Evolutionary conservation across 768 basidiomycete genomes (phyloP), one percentile per base, ranked within the genome.

Genomic region (Lactifluus rugatus): DNA sequence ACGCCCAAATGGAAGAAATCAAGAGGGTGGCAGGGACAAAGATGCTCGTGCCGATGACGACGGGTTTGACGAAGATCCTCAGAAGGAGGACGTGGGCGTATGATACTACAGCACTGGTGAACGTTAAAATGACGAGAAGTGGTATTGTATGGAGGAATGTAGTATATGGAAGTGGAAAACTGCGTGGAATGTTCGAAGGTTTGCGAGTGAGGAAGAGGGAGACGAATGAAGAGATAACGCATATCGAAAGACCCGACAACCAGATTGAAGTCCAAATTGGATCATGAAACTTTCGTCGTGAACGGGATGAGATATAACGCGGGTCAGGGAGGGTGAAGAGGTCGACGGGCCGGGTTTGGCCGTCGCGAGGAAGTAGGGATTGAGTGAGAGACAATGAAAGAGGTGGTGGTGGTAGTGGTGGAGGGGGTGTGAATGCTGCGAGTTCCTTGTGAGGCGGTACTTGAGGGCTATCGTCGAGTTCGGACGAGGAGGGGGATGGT

Each of bases 301-400:
- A 73, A 57, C 80, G 75, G 19, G 54, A 48, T 7, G 82, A 78
- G n/a, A 77, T 73, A 63, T 86, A 81, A 46, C 84, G 78, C 23
- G 86, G 87, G 66, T 90, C 87, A 3, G 88, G 89, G 14, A 91
- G 76, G 26, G 81, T 81, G 70, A 92, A 92, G 34, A 84, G 78
- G 69, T 86, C 83, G 19, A 82, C 65, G 5, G 85, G 80, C 48
- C 85, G 78, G 21, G 79, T 70, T 44, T 73, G 73, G 28, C 86
- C 86, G 60, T 88, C 87, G 56, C 88, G 73, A 17, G 87, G 89
- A 6, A 92, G 75, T 7, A 92, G 74, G 3, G 89, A 89, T 65
- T 89, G 81, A 3, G 86, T 89, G n/a, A 92, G 73, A 14, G 85
- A 83, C 55, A 85, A 71, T n/a, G 83, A 81, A 36, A 78, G 73